Conservation (phyloP, 768 basidiomycete species). For the Russula abietina region DNA sequence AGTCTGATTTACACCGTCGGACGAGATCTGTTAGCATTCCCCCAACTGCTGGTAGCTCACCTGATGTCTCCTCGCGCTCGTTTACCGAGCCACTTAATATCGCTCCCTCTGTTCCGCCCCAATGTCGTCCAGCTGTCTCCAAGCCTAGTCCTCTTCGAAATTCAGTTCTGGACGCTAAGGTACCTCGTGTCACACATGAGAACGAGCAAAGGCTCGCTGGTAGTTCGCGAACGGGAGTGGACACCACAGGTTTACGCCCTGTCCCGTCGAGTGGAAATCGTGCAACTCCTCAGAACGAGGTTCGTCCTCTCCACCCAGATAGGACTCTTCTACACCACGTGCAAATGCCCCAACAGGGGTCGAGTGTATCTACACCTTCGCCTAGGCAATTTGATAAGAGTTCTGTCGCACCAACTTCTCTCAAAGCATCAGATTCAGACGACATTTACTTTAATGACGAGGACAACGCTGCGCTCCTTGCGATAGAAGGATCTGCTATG, state of each 20-base stretch:
- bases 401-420: background rate
- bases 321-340: background rate
- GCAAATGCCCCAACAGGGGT: slow-evolving; percentile 1
- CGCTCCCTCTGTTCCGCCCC: background rate
- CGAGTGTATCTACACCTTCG: background rate
- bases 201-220: background rate
- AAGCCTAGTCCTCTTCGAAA: slow-evolving; percentile 12
- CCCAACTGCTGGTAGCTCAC: slow-evolving; percentile 4
- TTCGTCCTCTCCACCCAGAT: background rate
- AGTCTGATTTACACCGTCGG: slow-evolving; percentile 58
- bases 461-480: slow-evolving; percentile 13
- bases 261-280: background rate
- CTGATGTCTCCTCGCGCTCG: slow-evolving; percentile 6
- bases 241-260: background rate
- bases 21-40: slow-evolving; percentile 38
- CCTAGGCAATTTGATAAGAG: background rate
- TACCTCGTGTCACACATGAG: background rate
- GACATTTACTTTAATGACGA: slow-evolving; percentile 26
- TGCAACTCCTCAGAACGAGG: background rate
- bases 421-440: slow-evolving; percentile 11
- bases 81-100: slow-evolving; percentile 3
- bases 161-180: background rate
- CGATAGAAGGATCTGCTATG: slow-evolving; percentile 4
- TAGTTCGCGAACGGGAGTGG: background rate
- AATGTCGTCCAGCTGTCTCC: background rate